Evolutionary conservation across 2,329 filamentous ascomycete species (phyloP), one percentile per base, ranked within the genome.

Genomic region (Neurospora sp.): DNA sequence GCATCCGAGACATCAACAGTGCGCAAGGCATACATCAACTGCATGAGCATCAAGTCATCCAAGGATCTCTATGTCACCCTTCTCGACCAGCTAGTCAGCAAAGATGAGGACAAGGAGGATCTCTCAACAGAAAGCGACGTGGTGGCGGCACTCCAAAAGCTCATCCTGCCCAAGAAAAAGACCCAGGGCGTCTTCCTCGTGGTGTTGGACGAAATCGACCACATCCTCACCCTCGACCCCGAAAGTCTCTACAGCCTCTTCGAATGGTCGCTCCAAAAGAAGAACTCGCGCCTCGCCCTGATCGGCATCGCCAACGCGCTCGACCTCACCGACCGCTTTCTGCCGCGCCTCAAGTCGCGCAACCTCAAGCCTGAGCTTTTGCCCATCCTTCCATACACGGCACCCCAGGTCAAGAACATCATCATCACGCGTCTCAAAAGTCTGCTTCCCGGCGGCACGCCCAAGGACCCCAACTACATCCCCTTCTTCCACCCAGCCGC

Each of bases 291-390:
- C 23, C 88, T 99, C 5, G 84, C 96, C 41, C 84, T 99, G 19
- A 87, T 99, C 67, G 96, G 96, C 66, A 97, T 99, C 77, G 96
- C 96, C 75, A 99, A 99, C 77, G 96, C 96, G 4, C 85, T 99
- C 69, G 96, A 99, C 78, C 84, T 99, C 70, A 99, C 96, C 0
- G 96, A 98, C 78, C 92, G 96, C 10, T 97, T 97, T 75, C 85
- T 99, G 23, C 96, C 96, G 67, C 91, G 95, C 68, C 87, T 99
- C 72, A 98, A 98, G 82, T 89, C 93, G 23, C 92, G 93, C 76
- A 96, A 96, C 75, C 83, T 99, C 73, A 97, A 94, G 81, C 96
- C 96, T 2, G 89, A 92, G 66, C 86, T 98, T 2, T 87, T 99
- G 1, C 92, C 95, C 0, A 98, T 99, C 78, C 86, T 97, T 73